Base-by-base conservation (phyloP, 805 yeast species). In the Nakazawaea ernobii region DNA sequence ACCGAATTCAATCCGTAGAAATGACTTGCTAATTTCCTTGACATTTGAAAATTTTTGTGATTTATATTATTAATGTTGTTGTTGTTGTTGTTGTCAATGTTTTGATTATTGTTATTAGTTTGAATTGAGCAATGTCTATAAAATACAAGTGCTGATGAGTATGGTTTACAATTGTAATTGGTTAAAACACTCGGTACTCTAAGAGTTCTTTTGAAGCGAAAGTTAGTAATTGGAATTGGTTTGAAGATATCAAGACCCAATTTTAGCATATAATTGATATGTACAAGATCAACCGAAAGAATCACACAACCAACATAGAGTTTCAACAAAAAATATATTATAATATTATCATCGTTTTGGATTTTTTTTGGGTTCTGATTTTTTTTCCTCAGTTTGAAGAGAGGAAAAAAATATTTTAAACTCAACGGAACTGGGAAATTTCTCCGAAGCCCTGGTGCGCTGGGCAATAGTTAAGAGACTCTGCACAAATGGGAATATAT, bases 1-100 rank as follows among this genome's bases (percentile, higher is more conserved):
- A 89, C 72, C 35, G 94, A 76, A 66, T 91, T 88, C 49, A 83
- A 74, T 49, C 99, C 99, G 49, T 79, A 66, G 69, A 91, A 94
- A 67, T 90, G 86, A 35, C 75, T 49, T 29, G 97, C 82, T 56
- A 91, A 69, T 6, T 62, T 35, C 27, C 27, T 30, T 33, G 45
- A 35, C 45, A 42, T 42, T 24, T 32, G 10, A 28, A 11, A 37
- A 15, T 35, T 30, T 7, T 6, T 40, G 8, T 17, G 8, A 8
- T 32, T 41, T 32, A 41, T 41, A 32, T 41, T 32, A 24, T 41
- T 11, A 9, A 9, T 30, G 6, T 30, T 11, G 8, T 9, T 27
- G 14, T 13, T 9, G 15, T 38, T 15, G 32, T 15, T 26, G 17
- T 15, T 38, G 13, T 38, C 11, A n/a, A n/a, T n/a, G n/a, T n/a